Conservation (phyloP, 2,329 filamentous ascomycete genomes). For the Exophiala alcalophila region DNA sequence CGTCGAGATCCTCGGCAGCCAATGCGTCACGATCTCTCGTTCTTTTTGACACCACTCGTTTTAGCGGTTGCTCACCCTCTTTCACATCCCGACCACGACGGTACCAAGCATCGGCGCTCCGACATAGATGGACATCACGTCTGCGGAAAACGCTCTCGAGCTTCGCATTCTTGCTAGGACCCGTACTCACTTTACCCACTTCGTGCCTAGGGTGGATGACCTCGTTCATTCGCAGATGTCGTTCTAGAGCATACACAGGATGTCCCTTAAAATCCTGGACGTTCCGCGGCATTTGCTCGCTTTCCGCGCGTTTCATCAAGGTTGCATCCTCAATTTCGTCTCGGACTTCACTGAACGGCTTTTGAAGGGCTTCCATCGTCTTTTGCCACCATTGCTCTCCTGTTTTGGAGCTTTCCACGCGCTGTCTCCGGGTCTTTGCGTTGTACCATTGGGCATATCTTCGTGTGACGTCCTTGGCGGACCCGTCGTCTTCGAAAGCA, state of each 20-base stretch:
- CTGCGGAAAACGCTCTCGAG: slow-evolving; percentile 81
- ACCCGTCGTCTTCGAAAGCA: slow-evolving; percentile 76
- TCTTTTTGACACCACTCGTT: slow-evolving; percentile 60
- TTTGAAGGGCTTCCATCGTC: slow-evolving; percentile 43
- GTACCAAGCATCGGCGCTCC: slow-evolving; percentile 87
- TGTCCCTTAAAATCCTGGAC: slow-evolving; percentile 86
- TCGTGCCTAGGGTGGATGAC: slow-evolving; percentile 70
- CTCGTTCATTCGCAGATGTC: slow-evolving; percentile 80
- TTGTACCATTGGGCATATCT: slow-evolving; percentile 87
- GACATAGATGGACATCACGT: slow-evolving; percentile 72
- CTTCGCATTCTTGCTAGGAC: slow-evolving; percentile 50
- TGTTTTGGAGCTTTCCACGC: slow-evolving; percentile 66
- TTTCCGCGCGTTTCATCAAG: slow-evolving; percentile 65
- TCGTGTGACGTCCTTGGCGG: slow-evolving; percentile 78
- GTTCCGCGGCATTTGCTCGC: slow-evolving; percentile 81
- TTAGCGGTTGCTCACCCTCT: slow-evolving; percentile 74
- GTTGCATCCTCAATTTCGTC: slow-evolving; percentile 83
- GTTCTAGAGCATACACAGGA: slow-evolving; percentile 76
- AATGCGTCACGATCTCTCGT: slow-evolving; percentile 30
- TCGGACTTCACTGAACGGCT: slow-evolving; percentile 55
- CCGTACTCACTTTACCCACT: slow-evolving; percentile 73
- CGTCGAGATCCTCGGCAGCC: slow-evolving; percentile 37
- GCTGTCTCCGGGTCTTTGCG: slow-evolving; percentile 76
- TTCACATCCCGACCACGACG: slow-evolving; percentile 77
- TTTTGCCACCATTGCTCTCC: slow-evolving; percentile 57